These are phyloP conservation scores for Ceratobasidium sp. DNA, from an alignment of 1,284 basidiomycete species.

Conservation along the genomic window DNA sequence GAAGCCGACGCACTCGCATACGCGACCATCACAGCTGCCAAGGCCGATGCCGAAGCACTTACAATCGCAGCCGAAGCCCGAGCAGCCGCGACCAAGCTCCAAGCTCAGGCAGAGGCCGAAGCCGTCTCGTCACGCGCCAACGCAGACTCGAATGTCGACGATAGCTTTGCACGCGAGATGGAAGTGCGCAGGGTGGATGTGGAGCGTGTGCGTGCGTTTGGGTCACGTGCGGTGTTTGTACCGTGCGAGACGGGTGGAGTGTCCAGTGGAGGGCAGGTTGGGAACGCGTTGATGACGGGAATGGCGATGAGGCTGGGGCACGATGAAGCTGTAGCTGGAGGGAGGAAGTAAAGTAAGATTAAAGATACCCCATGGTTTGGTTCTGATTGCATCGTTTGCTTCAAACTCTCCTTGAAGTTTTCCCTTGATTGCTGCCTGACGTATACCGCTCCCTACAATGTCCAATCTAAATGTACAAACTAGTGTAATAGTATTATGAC, in stretches of 20 bases:
- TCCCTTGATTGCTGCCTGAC: not conserved
- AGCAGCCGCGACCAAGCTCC: conserved; percentile 71
- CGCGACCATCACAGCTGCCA: conserved; percentile 70
- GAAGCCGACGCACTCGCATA: conserved; percentile 77
- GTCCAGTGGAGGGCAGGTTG: not conserved
- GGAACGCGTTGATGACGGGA: conserved; percentile 42
- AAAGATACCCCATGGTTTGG: not conserved
- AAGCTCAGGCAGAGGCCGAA: conserved; percentile 74
- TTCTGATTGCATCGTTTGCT: not conserved
- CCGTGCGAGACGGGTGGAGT: conserved; percentile 38
- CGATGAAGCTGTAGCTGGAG: not conserved
- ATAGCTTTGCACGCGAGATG: conserved; percentile 78
- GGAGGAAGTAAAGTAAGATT: conserved; percentile 1
- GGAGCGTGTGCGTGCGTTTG: conserved; percentile 66
- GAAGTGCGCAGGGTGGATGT: conserved; percentile 70
- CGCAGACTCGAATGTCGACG: conserved; percentile 65
- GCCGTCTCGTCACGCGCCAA: conserved; percentile 67
- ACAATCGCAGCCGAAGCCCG: conserved; percentile 75
- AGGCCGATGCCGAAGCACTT: conserved; percentile 71
- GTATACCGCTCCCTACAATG: not conserved
- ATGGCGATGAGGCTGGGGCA: conserved; percentile 45
- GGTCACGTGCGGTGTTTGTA: conserved; percentile 72
- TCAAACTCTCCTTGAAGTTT: conserved; percentile 8
- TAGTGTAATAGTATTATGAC: not conserved
- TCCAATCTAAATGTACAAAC: conserved; percentile 13